Percentiles rank a stretch among this genome's conserved stretches.
Evolutionary conservation across 2,329 filamentous ascomycete species (phyloP).

Genomic region (Colletotrichum costaricense): DNA sequence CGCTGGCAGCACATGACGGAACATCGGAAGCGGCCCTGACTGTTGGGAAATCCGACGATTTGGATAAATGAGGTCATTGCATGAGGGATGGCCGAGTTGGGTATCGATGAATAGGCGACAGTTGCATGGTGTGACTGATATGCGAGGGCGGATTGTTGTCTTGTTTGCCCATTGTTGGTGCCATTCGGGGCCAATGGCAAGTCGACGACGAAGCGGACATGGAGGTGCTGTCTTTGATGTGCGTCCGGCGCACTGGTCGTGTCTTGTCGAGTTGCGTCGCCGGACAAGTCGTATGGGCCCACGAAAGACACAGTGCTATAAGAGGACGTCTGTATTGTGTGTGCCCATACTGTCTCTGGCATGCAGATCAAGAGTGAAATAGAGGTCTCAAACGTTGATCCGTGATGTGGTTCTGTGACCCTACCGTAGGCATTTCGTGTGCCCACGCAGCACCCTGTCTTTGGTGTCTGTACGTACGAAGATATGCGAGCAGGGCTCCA

Average conservation of each 20-base stretch:
- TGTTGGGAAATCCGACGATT: conserved; percentile 31
- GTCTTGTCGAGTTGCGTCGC: conserved; percentile 4
- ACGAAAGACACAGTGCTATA: not conserved
- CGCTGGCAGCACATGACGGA: conserved; percentile 35
- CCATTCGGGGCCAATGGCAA: not conserved
- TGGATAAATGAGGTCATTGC: conserved; percentile 36
- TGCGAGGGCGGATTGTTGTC: conserved; percentile 14
- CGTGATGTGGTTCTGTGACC: conserved; percentile 13
- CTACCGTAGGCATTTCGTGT: conserved; percentile 7
- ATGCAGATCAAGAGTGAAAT: conserved; percentile 14
- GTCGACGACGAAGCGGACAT: not conserved
- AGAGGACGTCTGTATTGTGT: conserved; percentile 10
- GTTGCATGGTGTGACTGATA: conserved; percentile 5
- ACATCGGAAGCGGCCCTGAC: conserved; percentile 12
- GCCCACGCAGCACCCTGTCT: conserved; percentile 19
- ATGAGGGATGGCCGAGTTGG: conserved; percentile 20
- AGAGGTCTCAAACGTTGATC: conserved; percentile 1
- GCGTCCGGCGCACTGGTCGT: not conserved
- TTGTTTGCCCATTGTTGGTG: conserved; percentile 25
- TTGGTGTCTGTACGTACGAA: conserved; percentile 23
- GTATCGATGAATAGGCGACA: conserved; percentile 20
- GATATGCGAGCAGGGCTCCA: conserved; percentile 24
- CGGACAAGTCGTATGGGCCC: conserved; percentile 15
- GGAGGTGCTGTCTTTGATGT: not conserved
- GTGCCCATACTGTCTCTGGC: not conserved